Evolutionary conservation across 495 filamentous ascomycete species (phyloP).

Genomic region (Rostrohypoxylon terebratum): DNA sequence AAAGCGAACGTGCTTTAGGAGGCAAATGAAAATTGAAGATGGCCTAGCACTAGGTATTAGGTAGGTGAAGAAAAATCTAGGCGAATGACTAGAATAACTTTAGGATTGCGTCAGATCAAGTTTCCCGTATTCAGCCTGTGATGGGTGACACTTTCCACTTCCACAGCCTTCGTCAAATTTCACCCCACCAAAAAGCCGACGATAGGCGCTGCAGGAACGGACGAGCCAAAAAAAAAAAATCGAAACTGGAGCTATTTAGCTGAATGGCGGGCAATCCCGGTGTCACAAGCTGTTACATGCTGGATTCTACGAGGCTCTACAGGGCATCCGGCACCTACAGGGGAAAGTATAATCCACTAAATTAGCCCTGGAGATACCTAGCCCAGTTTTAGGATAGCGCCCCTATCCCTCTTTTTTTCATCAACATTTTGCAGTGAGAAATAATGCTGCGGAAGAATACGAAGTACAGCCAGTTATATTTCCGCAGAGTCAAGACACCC

Average conservation of each 20-base stretch:
- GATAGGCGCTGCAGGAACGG: slow-evolving; percentile 32
- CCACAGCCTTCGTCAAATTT: background rate
- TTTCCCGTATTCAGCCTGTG: slow-evolving; percentile 35
- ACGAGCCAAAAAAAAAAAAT: background rate
- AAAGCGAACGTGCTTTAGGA: background rate
- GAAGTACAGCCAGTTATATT: too few species aligned
- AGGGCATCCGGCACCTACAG: background rate
- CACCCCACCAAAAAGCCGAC: slow-evolving; percentile 38
- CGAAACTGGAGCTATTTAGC: background rate
- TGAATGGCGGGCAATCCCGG: slow-evolving; percentile 8
- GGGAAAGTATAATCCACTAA: background rate
- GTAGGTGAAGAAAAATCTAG: background rate
- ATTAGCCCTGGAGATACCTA: background rate
- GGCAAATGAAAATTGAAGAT: background rate
- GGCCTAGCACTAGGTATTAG: background rate
- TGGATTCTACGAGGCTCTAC: background rate
- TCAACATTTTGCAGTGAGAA: background rate
- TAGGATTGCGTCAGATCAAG: slow-evolving; percentile 26
- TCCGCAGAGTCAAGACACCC: too few species aligned
- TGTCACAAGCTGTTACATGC: background rate
- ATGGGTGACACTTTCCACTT: slow-evolving; percentile 12
- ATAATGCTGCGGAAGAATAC: too few species aligned
- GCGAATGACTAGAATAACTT: slow-evolving; percentile 13
- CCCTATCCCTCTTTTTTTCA: background rate
- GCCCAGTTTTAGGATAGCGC: background rate